Evolutionary conservation across 179 eudicot species (phyloP), one percentile per base, ranked within the genome.

Genomic region (Drosera spatulata): DNA sequence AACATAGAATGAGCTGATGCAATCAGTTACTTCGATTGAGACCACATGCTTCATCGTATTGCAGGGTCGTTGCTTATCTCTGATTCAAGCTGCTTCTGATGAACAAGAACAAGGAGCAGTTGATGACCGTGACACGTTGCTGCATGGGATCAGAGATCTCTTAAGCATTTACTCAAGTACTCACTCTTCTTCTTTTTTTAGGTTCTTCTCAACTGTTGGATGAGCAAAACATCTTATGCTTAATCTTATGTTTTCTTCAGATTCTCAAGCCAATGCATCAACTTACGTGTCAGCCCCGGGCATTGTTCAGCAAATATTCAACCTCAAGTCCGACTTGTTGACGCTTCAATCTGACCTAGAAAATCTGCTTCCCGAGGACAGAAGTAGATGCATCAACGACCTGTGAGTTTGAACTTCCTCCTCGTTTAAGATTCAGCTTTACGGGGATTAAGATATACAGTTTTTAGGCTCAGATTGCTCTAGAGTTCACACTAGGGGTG

Each of bases 101-200:
- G 79, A 86, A 49, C 95, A 84, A 64, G 99, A 90, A 73, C 99
- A 93, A 85, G 99, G 99, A 63, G 99, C 95, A 4, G 99, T 93
- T 56, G 97, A 93, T 72, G 99, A 93, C 70, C 76, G 94, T 66
- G 97, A 93, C 77, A 86, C 84, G 56, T 85, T 93, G 76, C 71
- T 93, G 68, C 99, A 93, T 80, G 94, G 99, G 50, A 84, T 93
- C 61, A 86, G 97, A 81, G 99, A 93, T 68, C 96, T 93, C 59
- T 68, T 93, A 68, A 86, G 99, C 76, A 85, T 90, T 60, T 80
- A 90, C 80, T 93, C 97, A 74, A 89, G 99, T 93, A 93, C 81
- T 44, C n/a, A 7, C 61, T 55, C 12, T 53, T 58, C 42, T 55
- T 37, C 12, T 7, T 60, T 10, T 40, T 41, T 15, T n/a, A 1